Evolutionary conservation across 2,329 filamentous ascomycete species (phyloP), one percentile per base, ranked within the genome.

Genomic region (Cercospora sp.): DNA sequence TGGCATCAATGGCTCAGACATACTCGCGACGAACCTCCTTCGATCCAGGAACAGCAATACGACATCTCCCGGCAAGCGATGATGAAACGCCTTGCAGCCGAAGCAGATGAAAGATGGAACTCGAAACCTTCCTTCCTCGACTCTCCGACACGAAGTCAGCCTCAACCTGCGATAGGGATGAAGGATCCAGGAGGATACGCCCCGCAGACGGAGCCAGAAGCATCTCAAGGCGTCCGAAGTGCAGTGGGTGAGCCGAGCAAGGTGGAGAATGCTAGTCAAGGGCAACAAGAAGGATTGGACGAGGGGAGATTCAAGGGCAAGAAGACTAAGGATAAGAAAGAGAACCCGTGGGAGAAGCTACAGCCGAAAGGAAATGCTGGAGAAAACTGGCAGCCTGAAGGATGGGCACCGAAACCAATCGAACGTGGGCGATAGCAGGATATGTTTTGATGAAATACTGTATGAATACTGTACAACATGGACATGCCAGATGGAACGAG

Each of bases 1-100:
- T 90, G 88, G 88, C 86, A 88, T 74, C 88, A 90, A 80, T 90
- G 88, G 88, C 85, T 90, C 28, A 86, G 88, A 73, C 83, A 89
- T 72, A 87, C 87, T 9, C 86, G 88, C 55, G 73, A 79, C 62
- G 80, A 85, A 16, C 80, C 88, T 2, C 88, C 88, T 0, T 82
- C 83, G 1, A 75, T 90, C 60, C 75, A 84, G 72, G 88, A 90
- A 77, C 88, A 89, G 73, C 82, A 84, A 69, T 79, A 83, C 58
- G 88, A 90, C 67, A 70, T 88, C 57, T 72, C 83, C 36, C 82
- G 88, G 30, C 87, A 87, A 75, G 78, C 80, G n/a, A 83, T 83
- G 67, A 84, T 90, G 73, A 89, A 88, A 75, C 75, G 85, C 61
- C 83, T 89, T 23, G 88, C 87, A 2, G 83, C 81, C 58, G 79